Conservation (phyloP, 352 stramenopile species). For the Pythium grandisporangium region DNA sequence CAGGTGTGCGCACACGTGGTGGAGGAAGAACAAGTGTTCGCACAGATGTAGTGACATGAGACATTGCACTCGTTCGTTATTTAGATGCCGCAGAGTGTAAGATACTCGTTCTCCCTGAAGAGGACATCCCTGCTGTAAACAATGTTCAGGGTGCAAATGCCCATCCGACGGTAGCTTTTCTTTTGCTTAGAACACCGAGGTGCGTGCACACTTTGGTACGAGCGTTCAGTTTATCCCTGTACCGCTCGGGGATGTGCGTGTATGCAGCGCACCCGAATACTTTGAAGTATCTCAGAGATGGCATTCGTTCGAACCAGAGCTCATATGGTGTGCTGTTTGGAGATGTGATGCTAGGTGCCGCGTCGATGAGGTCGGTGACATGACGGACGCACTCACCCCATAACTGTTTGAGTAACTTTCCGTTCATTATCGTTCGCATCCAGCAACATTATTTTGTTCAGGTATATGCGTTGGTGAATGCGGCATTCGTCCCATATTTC, state of each 20-base stretch:
- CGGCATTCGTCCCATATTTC: slow-evolving; percentile 2
- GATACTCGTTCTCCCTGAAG: slow-evolving; percentile 1
- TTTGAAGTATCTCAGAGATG: slow-evolving; percentile 3
- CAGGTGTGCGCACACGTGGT: too few species aligned
- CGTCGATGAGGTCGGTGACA: slow-evolving; percentile 4
- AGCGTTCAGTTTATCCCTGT: slow-evolving; percentile 4
- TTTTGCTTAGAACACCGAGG: slow-evolving; percentile 4
- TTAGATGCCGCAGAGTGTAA: too few species aligned
- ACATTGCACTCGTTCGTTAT: too few species aligned
- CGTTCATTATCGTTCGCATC: slow-evolving; percentile 6
- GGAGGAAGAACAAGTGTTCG: too few species aligned
- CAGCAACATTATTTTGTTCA: slow-evolving; percentile 6
- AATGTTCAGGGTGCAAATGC: neutral
- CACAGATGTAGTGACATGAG: too few species aligned
- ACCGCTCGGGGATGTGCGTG: neutral
- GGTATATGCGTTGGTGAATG: slow-evolving; percentile 9
- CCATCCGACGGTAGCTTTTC: slow-evolving; percentile 2
- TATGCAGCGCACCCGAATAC: slow-evolving; percentile 8
- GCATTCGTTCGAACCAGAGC: slow-evolving; percentile 1
- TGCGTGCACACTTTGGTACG: slow-evolving; percentile 3
- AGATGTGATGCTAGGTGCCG: slow-evolving; percentile 1
- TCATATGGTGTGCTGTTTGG: slow-evolving; percentile 2
- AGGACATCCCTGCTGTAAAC: slow-evolving; percentile 5
- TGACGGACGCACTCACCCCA: slow-evolving; percentile 6
- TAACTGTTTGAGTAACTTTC: slow-evolving; percentile 1